Base-by-base conservation (phyloP, 2,329 filamentous ascomycete species). In the Lasiodiplodia citricola region DNA sequence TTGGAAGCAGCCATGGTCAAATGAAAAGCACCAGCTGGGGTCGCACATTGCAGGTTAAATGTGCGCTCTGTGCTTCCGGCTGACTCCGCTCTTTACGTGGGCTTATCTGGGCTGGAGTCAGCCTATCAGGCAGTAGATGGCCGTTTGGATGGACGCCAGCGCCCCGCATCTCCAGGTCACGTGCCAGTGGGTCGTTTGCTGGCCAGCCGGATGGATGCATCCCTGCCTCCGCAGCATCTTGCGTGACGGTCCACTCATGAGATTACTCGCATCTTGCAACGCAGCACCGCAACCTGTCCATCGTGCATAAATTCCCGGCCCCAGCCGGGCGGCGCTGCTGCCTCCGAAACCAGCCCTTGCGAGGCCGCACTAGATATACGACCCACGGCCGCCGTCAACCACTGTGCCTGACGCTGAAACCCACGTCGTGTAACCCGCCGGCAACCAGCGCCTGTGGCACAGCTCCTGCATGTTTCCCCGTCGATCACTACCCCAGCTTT, bases 401-500 rank as follows among this genome's bases (percentile, higher is more conserved):
- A 11, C 25, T 16, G 16, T 13, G 18, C 47, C 28, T n/a, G 44
- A 13, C 25, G 28, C 44, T 52, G 60, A 64, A 64, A 64, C 47
- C 44, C 18, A 21, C 60, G 28, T 25, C n/a, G 60, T 64, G 60
- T 38, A 64, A 64, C 47, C 28, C 44, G 11, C 5, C 58, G 38
- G 41, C 57, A 50, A 21, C 23, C 25, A 25, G 23, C 28, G 41
- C 18, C 35, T 31, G 60, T 64, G 60, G 5, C 60, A 64, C 60
- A 4, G 16, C 28, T 13, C n/a, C 60, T 64, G 60, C 60, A 64
- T 64, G 44, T 37, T 25, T 10, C 44, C 58, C 8, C 31, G 58
- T 31, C 58, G 58, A 63, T 63, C 58, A 31, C 41, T 51, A 52
- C 60, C 60, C 60, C 60, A n/a, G 47, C 60, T 64, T 64, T 64